Evolutionary conservation across 2,329 filamentous ascomycete species (phyloP).

Genomic region (Ophiobolus disseminans): DNA sequence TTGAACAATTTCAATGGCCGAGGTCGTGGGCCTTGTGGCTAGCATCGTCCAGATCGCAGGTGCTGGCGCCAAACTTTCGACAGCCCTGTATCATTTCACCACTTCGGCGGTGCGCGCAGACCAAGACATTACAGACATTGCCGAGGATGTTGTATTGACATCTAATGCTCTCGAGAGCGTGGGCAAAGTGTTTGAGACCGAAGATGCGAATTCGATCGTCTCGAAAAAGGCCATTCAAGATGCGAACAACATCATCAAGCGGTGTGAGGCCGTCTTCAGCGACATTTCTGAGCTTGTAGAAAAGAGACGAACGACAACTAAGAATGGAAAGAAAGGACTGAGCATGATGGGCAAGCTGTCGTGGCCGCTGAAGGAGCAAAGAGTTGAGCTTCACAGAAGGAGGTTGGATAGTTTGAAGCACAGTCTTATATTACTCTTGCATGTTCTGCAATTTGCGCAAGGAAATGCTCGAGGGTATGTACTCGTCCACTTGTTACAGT

Average conservation of each 20-base stretch:
- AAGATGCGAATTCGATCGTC: conserved; percentile 19
- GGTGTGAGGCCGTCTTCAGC: conserved; percentile 33
- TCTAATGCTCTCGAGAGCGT: conserved; percentile 32
- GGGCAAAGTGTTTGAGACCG: conserved; percentile 25
- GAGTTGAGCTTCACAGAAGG: conserved; percentile 29
- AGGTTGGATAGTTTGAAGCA: conserved; percentile 38
- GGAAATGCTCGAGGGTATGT: conserved; percentile 25
- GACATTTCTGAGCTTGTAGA: conserved; percentile 33
- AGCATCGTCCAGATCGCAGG: conserved; percentile 36
- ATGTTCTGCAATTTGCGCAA: conserved; percentile 37
- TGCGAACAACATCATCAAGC: conserved; percentile 29
- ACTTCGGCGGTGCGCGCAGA: conserved; percentile 28
- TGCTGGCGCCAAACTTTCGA: conserved; percentile 31
- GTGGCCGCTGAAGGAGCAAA: conserved; percentile 36
- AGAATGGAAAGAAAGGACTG: conserved; percentile 23
- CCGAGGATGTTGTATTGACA: conserved; percentile 34
- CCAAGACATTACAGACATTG: conserved; percentile 32
- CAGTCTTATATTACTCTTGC: conserved; percentile 33
- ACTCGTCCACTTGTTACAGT: not conserved
- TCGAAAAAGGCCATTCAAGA: conserved; percentile 33
- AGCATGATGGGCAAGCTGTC: conserved; percentile 24
- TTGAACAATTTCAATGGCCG: conserved; percentile 23
- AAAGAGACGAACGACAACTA: conserved; percentile 21
- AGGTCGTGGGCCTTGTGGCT: conserved; percentile 30
- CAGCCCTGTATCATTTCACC: conserved; percentile 30